Conservation (phyloP, 352 stramenopile species). For the Phytophthora capsici region DNA sequence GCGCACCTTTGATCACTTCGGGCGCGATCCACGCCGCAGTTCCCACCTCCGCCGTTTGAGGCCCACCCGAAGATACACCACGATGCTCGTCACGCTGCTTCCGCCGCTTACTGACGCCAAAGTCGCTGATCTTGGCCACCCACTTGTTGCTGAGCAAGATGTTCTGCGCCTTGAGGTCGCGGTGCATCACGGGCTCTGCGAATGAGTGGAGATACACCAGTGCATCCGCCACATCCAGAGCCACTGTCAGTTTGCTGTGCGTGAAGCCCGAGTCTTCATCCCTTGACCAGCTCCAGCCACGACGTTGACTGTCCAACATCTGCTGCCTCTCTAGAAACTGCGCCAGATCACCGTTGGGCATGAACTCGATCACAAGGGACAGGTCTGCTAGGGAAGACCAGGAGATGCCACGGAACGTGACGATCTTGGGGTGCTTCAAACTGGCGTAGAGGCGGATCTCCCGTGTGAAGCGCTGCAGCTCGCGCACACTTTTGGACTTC, state of each 20-base stretch:
- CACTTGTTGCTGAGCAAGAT: constrained; percentile 55
- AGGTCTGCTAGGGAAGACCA: constrained; percentile 56
- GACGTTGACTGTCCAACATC: constrained; percentile 35
- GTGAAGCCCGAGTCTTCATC: constrained; percentile 31
- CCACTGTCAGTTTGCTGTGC: constrained; percentile 40
- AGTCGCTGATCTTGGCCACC: constrained; percentile 65
- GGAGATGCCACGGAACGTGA: constrained; percentile 51
- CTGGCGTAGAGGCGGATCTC: constrained; percentile 61
- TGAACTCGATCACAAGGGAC: constrained; percentile 56
- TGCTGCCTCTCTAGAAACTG: constrained; percentile 35
- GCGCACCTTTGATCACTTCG: constrained; percentile 54
- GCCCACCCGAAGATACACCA: constrained; percentile 24
- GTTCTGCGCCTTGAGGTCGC: constrained; percentile 67
- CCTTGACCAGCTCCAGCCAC: constrained; percentile 42
- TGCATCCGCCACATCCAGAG: constrained; percentile 44
- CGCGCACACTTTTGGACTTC: constrained; percentile 45
- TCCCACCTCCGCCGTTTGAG: constrained; percentile 55
- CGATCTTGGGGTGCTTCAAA: constrained; percentile 58
- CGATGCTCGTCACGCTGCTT: constrained; percentile 18
- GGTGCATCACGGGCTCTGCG: constrained; percentile 52
- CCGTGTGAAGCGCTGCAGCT: constrained; percentile 53
- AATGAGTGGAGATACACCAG: constrained; percentile 56
- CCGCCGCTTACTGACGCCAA: constrained; percentile 56
- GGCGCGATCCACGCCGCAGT: constrained; percentile 65
- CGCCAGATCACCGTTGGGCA: constrained; percentile 52